phyloP scores from a whole-genome alignment of 257 asterid genomes.

The Leptodermis oblonga region DNA sequence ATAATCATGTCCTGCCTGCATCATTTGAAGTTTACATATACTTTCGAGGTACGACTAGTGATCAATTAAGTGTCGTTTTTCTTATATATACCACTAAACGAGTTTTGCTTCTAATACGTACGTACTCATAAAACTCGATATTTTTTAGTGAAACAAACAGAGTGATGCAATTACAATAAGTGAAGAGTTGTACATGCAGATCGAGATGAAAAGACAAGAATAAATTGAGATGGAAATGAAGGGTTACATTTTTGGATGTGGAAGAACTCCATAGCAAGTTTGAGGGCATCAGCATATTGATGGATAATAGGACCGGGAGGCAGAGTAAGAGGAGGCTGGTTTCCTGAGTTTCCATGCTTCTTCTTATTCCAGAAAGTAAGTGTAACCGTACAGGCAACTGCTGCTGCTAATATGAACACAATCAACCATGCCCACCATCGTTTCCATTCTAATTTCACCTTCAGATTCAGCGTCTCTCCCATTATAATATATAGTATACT shows the following conservation, averaged over 20 bases:
- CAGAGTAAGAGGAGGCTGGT: slow-evolving; percentile 51
- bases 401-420: slow-evolving; percentile 33
- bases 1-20: neutral
- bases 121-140: too few species aligned
- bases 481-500: slow-evolving; percentile 20
- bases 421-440: slow-evolving; percentile 50
- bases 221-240: neutral
- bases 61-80: too few species aligned
- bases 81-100: too few species aligned
- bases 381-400: slow-evolving; percentile 28
- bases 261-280: slow-evolving; percentile 67
- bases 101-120: too few species aligned
- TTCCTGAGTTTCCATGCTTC: slow-evolving; percentile 31
- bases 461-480: slow-evolving; percentile 21
- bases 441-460: slow-evolving; percentile 11
- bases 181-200: too few species aligned
- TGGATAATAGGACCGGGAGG: slow-evolving; percentile 34
- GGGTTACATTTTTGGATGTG: slow-evolving; percentile 67
- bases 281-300: slow-evolving; percentile 56
- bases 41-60: too few species aligned
- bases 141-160: too few species aligned
- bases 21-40: too few species aligned
- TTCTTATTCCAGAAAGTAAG: slow-evolving; percentile 18
- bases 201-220: neutral
- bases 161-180: too few species aligned